A percentile compares a stretch with the other conserved stretches of the same genome.
phyloP scores from a whole-genome alignment of 768 basidiomycete species.

The Rubroboletus satanas region DNA sequence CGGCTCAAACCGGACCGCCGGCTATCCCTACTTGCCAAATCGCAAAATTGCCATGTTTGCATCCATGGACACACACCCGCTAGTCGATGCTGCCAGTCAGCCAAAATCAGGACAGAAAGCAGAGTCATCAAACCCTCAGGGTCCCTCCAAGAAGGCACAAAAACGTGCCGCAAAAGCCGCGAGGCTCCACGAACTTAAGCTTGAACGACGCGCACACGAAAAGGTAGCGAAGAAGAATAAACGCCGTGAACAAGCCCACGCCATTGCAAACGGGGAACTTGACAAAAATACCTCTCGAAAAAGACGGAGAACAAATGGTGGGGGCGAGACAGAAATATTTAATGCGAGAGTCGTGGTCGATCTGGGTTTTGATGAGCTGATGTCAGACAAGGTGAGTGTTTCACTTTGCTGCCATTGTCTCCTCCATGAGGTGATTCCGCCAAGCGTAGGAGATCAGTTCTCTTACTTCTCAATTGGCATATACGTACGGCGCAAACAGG shows the following conservation, averaged over 20 bases:
- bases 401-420: conserved; percentile 12
- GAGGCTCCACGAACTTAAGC: conserved; percentile 59
- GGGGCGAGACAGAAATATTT: conserved; percentile 42
- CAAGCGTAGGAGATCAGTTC: conserved; percentile 79
- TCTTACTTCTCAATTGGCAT: conserved; percentile 85
- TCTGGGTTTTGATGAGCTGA: conserved; percentile 87
- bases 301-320: conserved; percentile 22
- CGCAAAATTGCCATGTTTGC: neutral
- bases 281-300: conserved; percentile 25
- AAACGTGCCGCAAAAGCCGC: conserved; percentile 75
- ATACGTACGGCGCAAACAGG: conserved; percentile 86
- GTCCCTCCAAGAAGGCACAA: conserved; percentile 73
- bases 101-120: conserved; percentile 11
- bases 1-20: conserved; percentile 25
- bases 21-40: conserved; percentile 2
- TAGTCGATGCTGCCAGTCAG: conserved; percentile 12
- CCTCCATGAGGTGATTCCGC: conserved; percentile 9
- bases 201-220: conserved; percentile 72
- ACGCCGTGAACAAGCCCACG: conserved; percentile 55
- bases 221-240: conserved; percentile 75
- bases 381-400: conserved; percentile 82
- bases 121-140: conserved; percentile 16
- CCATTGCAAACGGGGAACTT: conserved; percentile 46
- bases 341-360: conserved; percentile 77
- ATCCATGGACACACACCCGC: conserved; percentile 17